Evolutionary conservation across 306 rosid genomes (phyloP).

Genomic region (Urtica urens): DNA sequence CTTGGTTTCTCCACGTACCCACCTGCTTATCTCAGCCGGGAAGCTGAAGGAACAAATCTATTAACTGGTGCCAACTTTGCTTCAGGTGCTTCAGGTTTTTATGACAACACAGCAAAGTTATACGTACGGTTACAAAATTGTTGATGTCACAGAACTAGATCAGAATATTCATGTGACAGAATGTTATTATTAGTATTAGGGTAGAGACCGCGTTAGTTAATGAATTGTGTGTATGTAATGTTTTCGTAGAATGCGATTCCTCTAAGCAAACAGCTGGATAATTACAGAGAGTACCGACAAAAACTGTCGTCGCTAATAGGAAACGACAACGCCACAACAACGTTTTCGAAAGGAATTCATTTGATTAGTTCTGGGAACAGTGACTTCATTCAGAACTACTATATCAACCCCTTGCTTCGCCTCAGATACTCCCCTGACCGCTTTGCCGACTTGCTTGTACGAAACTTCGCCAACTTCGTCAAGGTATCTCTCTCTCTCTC

Average conservation of each 20-base stretch:
- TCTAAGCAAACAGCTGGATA: conserved; percentile 36
- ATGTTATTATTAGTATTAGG: no score
- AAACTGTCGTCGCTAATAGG: conserved; percentile 33
- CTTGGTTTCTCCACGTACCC: conserved; percentile 32
- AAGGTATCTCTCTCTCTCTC: no score
- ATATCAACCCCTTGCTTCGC: conserved; percentile 42
- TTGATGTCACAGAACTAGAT: no score
- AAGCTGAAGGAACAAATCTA: conserved; percentile 24
- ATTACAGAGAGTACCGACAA: conserved; percentile 46
- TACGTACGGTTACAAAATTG: no score
- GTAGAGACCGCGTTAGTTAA: no score
- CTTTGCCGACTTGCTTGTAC: conserved; percentile 40
- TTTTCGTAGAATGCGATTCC: conserved; percentile 43
- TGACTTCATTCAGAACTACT: conserved; percentile 62
- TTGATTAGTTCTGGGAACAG: conserved; percentile 40
- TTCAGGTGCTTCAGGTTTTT: conserved; percentile 58
- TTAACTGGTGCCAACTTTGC: conserved; percentile 49
- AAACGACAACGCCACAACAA: conserved; percentile 30
- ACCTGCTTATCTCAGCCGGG: conserved; percentile 26
- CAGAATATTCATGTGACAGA: no score
- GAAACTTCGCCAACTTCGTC: conserved; percentile 25
- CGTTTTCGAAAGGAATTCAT: conserved; percentile 44
- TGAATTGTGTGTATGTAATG: neutral
- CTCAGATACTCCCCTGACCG: conserved; percentile 24
- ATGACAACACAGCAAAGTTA: conserved; percentile 35